Base-by-base conservation (phyloP, 2,329 filamentous ascomycete genomes). In the Fusarium nematophilum region DNA sequence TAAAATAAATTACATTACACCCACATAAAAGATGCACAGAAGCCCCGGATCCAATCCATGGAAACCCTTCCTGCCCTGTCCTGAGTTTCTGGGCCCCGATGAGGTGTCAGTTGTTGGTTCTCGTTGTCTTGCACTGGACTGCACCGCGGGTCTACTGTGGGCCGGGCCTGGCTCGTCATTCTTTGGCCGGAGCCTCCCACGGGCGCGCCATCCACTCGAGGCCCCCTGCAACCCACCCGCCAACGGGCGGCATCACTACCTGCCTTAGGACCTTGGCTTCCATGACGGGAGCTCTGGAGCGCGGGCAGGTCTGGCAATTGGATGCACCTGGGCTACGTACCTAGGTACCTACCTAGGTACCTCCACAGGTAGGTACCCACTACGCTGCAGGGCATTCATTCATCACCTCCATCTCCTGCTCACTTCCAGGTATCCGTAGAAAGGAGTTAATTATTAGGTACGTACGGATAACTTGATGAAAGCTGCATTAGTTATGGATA, bases 51-150 rank as follows among this genome's bases (percentile, higher is more conserved):
- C 44, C 25, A 47, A 47, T 37, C 31, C 44, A 47, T 37, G 17
- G 33, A 47, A 47, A 34, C 44, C 23, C 34, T 3, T 10, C 29
- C 29, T 30, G 29, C 9, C n/a, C n/a, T n/a, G 18, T 18, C 36
- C 46, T 50, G 21, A 13, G 37, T 42, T 34, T 49, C 46, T 50
- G 21, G 29, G 34, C 39, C 23, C 38, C 17, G 48, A 43, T 46
- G 39, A 54, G 45, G 30, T 55, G 44, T 36, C 51, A 49, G 21
- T 59, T 50, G 45, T 60, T 59, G 43, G 57, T 59, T 42, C 55
- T 48, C 33, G 27, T 40, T 44, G 26, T 37, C 44, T 43, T 42
- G 34, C 11, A 30, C 14, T 47, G 14, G 15, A 27, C 55, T 39
- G 21, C 15, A 36, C 14, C 25, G 55, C 25, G 55, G 25, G 43